Evolutionary conservation across 2,329 filamentous ascomycete genomes (phyloP).

Genomic region (Drechslerella dactyloides): DNA sequence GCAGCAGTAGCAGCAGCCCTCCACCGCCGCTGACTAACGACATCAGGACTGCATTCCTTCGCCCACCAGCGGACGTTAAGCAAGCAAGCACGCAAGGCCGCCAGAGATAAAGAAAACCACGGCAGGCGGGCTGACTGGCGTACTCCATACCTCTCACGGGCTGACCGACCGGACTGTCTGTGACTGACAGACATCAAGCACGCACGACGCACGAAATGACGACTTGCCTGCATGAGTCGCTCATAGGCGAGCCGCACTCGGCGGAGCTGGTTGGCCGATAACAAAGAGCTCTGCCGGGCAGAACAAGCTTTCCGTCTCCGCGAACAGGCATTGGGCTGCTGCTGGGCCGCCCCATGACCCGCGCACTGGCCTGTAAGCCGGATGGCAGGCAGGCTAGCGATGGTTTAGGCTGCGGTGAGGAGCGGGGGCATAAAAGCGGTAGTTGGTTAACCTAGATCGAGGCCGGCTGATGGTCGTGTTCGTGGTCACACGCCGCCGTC

Average conservation of each 20-base stretch:
- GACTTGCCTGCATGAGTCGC: neutral
- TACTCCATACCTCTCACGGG: too few relatives aligned
- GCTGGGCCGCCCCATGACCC: neutral
- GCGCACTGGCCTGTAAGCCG: neutral
- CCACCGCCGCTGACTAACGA: neutral
- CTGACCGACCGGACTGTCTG: too few relatives aligned
- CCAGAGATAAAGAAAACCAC: neutral
- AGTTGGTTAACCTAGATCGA: too few relatives aligned
- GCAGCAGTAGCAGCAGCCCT: neutral
- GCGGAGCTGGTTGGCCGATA: neutral
- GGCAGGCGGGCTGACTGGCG: neutral
- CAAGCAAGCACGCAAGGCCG: neutral
- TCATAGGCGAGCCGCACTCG: neutral
- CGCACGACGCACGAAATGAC: neutral
- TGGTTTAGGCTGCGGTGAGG: neutral
- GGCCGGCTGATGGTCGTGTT: too few relatives aligned
- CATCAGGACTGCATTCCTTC: neutral
- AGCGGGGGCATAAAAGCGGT: too few relatives aligned
- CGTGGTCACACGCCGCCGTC: neutral
- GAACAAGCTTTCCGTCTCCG: conserved; percentile 30
- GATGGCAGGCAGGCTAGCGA: neutral
- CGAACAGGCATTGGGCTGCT: conserved; percentile 1
- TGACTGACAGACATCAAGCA: too few relatives aligned
- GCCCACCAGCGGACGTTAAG: neutral
- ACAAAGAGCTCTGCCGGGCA: neutral